Conservation (phyloP, 2,329 filamentous ascomycete species). For the Trichoderma arundinaceum region DNA sequence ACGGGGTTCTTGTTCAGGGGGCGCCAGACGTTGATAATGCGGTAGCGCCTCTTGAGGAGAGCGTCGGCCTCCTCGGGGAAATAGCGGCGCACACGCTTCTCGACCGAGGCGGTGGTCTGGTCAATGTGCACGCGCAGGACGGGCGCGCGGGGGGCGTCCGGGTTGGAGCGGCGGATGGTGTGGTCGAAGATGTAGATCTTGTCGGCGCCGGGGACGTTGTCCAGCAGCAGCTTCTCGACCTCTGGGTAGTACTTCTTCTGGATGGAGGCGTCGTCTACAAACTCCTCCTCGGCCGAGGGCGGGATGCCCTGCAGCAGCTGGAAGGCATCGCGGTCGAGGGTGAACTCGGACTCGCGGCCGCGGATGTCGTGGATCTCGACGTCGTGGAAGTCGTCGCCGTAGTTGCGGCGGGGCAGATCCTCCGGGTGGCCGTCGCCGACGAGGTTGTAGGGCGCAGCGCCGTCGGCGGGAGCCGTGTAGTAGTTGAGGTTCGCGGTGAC, state of each 20-base stretch:
- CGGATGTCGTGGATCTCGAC: slow-evolving; percentile 75
- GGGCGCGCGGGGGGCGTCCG: slow-evolving; percentile 66
- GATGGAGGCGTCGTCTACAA: slow-evolving; percentile 73
- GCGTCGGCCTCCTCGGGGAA: slow-evolving; percentile 70
- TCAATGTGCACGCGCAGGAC: slow-evolving; percentile 81
- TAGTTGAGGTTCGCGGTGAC: slow-evolving; percentile 69
- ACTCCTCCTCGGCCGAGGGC: slow-evolving; percentile 57
- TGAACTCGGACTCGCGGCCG: slow-evolving; percentile 68
- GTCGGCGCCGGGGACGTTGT: slow-evolving; percentile 68
- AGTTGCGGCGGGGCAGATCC: slow-evolving; percentile 70
- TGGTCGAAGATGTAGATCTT: slow-evolving; percentile 83
- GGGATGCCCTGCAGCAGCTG: slow-evolving; percentile 64
- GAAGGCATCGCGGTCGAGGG: slow-evolving; percentile 78
- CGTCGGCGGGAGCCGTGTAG: slow-evolving; percentile 65
- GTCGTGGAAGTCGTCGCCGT: slow-evolving; percentile 53
- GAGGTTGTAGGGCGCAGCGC: slow-evolving; percentile 66
- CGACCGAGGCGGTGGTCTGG: slow-evolving; percentile 72
- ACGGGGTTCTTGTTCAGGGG: slow-evolving; percentile 65
- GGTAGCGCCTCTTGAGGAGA: slow-evolving; percentile 71
- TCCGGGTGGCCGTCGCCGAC: slow-evolving; percentile 65
- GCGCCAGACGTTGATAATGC: slow-evolving; percentile 89
- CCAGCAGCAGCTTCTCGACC: slow-evolving; percentile 72
- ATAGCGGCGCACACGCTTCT: slow-evolving; percentile 70
- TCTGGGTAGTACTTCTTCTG: slow-evolving; percentile 81
- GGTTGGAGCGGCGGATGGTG: slow-evolving; percentile 74